Evolutionary conservation across 2,329 filamentous ascomycete species (phyloP).

Genomic region (Emergomyces pasteurianus): DNA sequence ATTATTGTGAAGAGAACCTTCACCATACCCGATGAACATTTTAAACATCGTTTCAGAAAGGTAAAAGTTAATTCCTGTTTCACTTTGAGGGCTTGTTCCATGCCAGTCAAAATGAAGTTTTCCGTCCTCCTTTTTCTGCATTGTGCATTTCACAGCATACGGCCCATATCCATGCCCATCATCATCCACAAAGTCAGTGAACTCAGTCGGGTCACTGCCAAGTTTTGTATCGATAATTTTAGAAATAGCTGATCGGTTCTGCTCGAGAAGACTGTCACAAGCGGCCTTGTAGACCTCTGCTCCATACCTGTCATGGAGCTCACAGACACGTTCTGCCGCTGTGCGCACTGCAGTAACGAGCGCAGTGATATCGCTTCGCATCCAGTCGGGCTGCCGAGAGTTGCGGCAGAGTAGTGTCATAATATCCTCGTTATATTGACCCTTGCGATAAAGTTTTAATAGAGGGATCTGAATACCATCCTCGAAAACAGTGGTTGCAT

Average conservation of each 20-base stretch:
- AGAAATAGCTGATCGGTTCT: slow-evolving; percentile 34
- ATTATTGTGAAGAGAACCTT: background rate
- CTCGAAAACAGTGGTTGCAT: slow-evolving; percentile 27
- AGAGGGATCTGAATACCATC: slow-evolving; percentile 41
- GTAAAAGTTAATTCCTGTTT: slow-evolving; percentile 38
- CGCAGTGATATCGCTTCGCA: slow-evolving; percentile 32
- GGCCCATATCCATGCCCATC: slow-evolving; percentile 36
- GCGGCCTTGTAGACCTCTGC: slow-evolving; percentile 35
- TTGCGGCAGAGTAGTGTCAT: slow-evolving; percentile 38
- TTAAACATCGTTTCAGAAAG: slow-evolving; percentile 40
- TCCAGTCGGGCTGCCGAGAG: slow-evolving; percentile 39
- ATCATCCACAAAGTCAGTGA: slow-evolving; percentile 41
- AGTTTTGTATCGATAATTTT: slow-evolving; percentile 38
- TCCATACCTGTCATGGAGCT: slow-evolving; percentile 36
- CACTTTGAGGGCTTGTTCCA: slow-evolving; percentile 37
- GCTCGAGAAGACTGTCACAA: slow-evolving; percentile 32
- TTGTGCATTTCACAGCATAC: slow-evolving; percentile 37
- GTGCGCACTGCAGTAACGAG: slow-evolving; percentile 37
- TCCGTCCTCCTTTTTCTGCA: slow-evolving; percentile 31
- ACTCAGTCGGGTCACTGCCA: slow-evolving; percentile 29
- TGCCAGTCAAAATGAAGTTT: slow-evolving; percentile 39
- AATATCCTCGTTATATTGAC: slow-evolving; percentile 33
- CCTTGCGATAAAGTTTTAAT: slow-evolving; percentile 36
- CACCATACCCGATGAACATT: slow-evolving; percentile 36
- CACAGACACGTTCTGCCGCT: slow-evolving; percentile 33